Base-by-base conservation (phyloP, 345 rosid species). In the Geranium rotundifolium region DNA sequence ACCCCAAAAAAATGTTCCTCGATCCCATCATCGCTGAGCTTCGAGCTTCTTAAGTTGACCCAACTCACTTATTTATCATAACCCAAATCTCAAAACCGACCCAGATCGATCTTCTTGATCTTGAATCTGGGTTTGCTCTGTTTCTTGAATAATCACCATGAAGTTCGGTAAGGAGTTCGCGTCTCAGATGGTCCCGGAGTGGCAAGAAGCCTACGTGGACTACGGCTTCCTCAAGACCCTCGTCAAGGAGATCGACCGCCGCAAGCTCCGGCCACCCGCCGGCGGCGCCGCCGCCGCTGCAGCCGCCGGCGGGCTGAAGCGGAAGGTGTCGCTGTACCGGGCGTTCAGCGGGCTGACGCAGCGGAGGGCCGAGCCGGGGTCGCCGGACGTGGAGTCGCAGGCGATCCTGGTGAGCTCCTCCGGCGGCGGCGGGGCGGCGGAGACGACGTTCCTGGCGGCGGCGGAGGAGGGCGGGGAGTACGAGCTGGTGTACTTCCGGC, bases 131-230 rank as follows among this genome's bases (percentile, higher is more conserved):
- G 27, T 23, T 23, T 23, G 27, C 27, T 23, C 27, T 23, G 27
- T 23, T 23, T 23, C 27, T 23, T 23, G 15, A 46, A 14, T 46
- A n/a, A n/a, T n/a, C n/a, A n/a, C n/a, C 52, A 65, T 65, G 69
- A 65, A 65, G 57, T 65, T 65, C 58, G 69, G 69, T 41, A 65
- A 65, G 16, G 52, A 46, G 52, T 46, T 46, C 16, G 52, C 12
- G 52, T 46, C 52, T 3, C 52, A 46, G 12, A 46, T 46, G 52
- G 52, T 46, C 14, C 52, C 52, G 14, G 52, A 46, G 15, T 46
- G 52, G 52, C 52, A 46, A 46, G 52, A 12, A 12, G 52, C 52
- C 12, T 46, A 46, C 52, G 10, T 46, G 52, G 52, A 46, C 52
- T 46, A 46, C 12, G 52, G 12, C 3, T 12, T 46, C 52, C 16